These are phyloP conservation scores for Termitomyces eurrhizus DNA, from an alignment of 768 basidiomycete genomes.

Conservation along the genomic window DNA sequence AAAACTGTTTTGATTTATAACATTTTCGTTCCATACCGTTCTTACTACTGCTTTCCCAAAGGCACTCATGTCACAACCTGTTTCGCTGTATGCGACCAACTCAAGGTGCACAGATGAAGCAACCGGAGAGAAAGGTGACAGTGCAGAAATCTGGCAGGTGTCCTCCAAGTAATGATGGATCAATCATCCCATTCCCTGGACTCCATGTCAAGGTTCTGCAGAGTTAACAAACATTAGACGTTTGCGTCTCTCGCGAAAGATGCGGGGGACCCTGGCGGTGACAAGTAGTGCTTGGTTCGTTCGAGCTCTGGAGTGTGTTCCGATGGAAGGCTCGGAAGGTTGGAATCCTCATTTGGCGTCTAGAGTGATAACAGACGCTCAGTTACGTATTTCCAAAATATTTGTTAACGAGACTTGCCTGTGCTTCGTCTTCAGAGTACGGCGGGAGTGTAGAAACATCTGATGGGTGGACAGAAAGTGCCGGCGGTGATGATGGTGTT, in stretches of 20 bases:
- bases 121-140: neutral
- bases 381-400: neutral
- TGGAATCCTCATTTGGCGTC: neutral
- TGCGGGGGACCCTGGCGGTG: neutral
- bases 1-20: too few relatives aligned
- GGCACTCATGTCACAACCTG: neutral
- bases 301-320: neutral
- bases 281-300: neutral
- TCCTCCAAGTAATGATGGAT: slow-evolving; percentile 17
- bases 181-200: slow-evolving; percentile 17
- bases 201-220: neutral
- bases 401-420: neutral
- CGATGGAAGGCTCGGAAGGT: neutral
- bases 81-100: neutral
- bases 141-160: neutral
- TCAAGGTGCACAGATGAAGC: neutral
- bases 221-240: neutral
- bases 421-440: neutral
- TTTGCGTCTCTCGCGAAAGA: neutral
- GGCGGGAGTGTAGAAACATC: neutral
- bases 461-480: too few relatives aligned
- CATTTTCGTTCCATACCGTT: too few relatives aligned
- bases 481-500: neutral
- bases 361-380: neutral
- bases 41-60: too few relatives aligned